These are phyloP conservation scores for Globisporangium barbulae DNA, from an alignment of 352 stramenopile genomes.

Conservation along the genomic window DNA sequence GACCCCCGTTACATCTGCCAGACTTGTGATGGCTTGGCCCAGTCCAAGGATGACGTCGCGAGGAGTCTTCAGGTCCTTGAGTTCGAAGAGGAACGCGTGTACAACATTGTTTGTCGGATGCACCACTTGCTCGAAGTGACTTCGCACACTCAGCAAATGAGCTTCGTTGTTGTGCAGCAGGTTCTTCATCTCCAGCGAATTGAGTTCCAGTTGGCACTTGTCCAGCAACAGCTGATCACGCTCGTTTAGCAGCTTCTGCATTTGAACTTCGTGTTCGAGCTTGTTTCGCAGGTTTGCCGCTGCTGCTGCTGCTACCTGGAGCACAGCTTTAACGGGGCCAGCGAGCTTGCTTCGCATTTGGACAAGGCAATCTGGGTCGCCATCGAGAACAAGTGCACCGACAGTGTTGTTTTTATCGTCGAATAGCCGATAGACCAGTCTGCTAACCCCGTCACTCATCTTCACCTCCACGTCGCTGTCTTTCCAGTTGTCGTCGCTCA, in stretches of 20 bases:
- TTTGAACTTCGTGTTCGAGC: not conserved
- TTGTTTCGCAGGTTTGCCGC: not conserved
- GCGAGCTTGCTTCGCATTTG: not conserved
- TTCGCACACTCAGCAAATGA: not conserved
- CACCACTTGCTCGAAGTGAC: not conserved
- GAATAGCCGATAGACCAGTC: not conserved
- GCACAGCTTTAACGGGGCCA: not conserved
- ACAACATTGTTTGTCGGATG: not conserved
- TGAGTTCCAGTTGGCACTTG: constrained; percentile 15
- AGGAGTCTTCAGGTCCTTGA: not conserved
- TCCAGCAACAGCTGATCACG: constrained; percentile 4
- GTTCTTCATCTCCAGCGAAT: constrained; percentile 17
- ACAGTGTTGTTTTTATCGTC: not conserved
- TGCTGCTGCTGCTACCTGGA: not conserved
- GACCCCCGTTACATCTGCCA: constrained; percentile 2
- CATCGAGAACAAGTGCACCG: constrained; percentile 4
- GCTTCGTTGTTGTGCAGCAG: constrained; percentile 16
- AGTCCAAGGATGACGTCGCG: not conserved
- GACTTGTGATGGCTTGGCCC: constrained; percentile 1
- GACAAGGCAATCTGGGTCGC: not conserved
- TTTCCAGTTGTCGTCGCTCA: not conserved
- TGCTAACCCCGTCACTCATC: not conserved
- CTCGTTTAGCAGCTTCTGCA: not conserved
- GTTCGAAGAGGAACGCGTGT: not conserved
- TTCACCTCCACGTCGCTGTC: not conserved